Evolutionary conservation across 306 rosid species (phyloP).

Genomic region (Acacia acuminata): DNA sequence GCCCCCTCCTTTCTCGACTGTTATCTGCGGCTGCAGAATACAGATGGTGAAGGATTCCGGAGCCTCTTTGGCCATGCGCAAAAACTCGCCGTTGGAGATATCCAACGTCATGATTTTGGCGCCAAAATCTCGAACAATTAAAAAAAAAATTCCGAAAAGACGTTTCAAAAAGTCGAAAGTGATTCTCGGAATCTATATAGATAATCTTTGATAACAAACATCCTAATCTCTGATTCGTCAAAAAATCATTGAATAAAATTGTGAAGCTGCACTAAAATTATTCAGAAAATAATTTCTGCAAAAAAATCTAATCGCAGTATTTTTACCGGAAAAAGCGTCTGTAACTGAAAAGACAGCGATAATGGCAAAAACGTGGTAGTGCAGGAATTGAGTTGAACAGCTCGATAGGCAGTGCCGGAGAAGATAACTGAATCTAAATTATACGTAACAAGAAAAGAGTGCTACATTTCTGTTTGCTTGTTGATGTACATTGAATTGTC

Average conservation of each 20-base stretch:
- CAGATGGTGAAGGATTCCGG: constrained; percentile 17
- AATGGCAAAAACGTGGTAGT: background rate
- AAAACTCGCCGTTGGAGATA: constrained; percentile 25
- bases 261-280: background rate
- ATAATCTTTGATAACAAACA: background rate
- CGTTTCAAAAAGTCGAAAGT: background rate
- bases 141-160: background rate
- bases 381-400: background rate
- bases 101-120: constrained; percentile 62
- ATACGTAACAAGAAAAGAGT: background rate
- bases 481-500: background rate
- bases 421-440: background rate
- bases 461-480: background rate
- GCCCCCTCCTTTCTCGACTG: constrained; percentile 5
- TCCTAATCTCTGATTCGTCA: background rate
- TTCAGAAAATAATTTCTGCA: background rate
- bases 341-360: background rate
- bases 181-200: background rate
- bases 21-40: background rate
- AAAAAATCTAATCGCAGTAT: background rate
- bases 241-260: too few relatives aligned
- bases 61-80: background rate
- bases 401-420: background rate
- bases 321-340: background rate
- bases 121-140: constrained; percentile 36